Percentiles rank a stretch among this genome's conserved stretches.
These are phyloP conservation scores for Stephanodiscus minutulus DNA, from an alignment of 108 stramenopile genomes.

Conservation along the genomic window DNA sequence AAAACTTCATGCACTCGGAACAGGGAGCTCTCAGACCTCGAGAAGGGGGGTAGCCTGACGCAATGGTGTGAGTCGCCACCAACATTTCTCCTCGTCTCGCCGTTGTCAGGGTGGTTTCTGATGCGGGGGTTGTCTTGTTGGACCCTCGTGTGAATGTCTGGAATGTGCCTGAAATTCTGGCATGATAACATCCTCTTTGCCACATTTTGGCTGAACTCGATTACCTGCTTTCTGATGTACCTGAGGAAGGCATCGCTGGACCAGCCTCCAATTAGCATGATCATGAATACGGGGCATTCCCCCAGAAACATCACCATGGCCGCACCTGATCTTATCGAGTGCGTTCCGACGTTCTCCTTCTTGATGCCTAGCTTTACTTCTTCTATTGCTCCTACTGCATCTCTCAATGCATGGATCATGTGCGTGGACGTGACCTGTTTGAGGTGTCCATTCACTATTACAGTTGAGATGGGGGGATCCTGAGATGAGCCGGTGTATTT, in stretches of 20 bases:
- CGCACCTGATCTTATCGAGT: conserved; percentile 17
- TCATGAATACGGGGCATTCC: conserved; percentile 15
- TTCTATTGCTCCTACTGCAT: conserved; percentile 6
- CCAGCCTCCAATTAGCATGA: conserved; percentile 22
- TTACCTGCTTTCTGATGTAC: neutral
- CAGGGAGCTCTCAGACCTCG: too few relatives aligned
- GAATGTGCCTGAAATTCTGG: neutral
- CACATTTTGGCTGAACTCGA: neutral
- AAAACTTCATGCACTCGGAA: too few relatives aligned
- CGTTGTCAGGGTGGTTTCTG: too few relatives aligned
- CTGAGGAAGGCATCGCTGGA: neutral
- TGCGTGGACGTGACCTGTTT: neutral
- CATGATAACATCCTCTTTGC: neutral
- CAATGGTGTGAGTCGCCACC: too few relatives aligned
- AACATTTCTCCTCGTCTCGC: too few relatives aligned
- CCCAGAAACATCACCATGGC: conserved; percentile 31
- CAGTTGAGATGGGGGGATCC: neutral
- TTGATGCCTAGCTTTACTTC: conserved; percentile 7
- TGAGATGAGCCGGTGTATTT: conserved; percentile 2
- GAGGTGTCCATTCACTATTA: neutral
- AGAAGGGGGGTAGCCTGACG: too few relatives aligned
- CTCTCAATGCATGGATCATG: neutral
- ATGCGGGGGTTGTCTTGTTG: too few relatives aligned
- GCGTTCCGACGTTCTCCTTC: conserved; percentile 9
- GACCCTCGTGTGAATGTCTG: neutral